Conservation (phyloP, 352 stramenopile genomes). For the Aphanomyces euteiches region DNA sequence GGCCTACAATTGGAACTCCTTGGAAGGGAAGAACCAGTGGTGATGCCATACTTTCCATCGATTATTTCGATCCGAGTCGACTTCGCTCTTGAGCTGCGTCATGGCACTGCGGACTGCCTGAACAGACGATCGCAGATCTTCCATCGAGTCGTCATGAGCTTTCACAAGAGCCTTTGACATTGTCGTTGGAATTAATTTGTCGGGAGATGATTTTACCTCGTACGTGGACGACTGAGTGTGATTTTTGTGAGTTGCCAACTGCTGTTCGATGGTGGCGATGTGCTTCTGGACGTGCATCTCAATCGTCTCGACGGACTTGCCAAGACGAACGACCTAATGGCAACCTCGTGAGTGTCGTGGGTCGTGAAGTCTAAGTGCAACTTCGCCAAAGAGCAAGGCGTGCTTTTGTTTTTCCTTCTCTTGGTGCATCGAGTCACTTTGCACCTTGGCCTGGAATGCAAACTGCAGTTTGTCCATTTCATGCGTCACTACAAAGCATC, state of each 20-base stretch:
- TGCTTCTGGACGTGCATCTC: constrained; percentile 38
- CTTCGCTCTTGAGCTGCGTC: constrained; percentile 47
- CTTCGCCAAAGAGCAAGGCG: constrained; percentile 64
- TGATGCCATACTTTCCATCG: constrained; percentile 37
- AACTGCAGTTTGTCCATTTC: constrained; percentile 11
- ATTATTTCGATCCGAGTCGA: constrained; percentile 56
- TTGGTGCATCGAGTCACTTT: constrained; percentile 47
- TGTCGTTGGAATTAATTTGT: background rate
- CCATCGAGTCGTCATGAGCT: constrained; percentile 17
- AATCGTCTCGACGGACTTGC: constrained; percentile 15
- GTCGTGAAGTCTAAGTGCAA: background rate
- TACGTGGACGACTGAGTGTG: background rate
- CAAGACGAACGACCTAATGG: constrained; percentile 15
- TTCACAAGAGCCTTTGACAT: background rate
- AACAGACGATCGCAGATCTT: constrained; percentile 17
- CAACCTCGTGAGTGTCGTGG: too few species aligned
- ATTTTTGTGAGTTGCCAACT: constrained; percentile 41
- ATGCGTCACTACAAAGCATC: background rate
- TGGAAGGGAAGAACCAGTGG: background rate
- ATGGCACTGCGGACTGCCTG: constrained; percentile 3
- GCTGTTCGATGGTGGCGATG: constrained; percentile 34
- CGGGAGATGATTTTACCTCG: background rate
- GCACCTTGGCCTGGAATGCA: constrained; percentile 54
- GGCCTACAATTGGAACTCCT: background rate
- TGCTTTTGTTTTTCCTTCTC: constrained; percentile 68